Conservation (phyloP, 768 basidiomycete species). For the Pulveroboletus ravenelii region DNA sequence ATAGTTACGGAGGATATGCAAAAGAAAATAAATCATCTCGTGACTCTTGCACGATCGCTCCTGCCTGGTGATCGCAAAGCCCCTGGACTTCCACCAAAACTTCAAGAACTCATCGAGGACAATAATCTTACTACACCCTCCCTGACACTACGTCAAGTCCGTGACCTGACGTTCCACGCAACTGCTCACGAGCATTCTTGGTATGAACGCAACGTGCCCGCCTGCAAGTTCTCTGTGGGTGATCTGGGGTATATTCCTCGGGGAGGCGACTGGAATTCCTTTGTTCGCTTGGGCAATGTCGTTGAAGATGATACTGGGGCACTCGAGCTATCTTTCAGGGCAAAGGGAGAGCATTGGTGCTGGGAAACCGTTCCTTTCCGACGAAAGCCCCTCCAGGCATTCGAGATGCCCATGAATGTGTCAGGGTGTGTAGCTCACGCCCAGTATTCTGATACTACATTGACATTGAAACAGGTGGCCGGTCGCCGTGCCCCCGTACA, state of each 20-base stretch:
- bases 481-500: slow-evolving; percentile 35
- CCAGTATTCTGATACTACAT: background rate
- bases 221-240: slow-evolving; percentile 39
- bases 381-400: slow-evolving; percentile 32
- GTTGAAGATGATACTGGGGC: slow-evolving; percentile 26
- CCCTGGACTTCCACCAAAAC: slow-evolving; percentile 27
- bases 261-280: slow-evolving; percentile 34
- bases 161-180: slow-evolving; percentile 34
- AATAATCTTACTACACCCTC: slow-evolving; percentile 25
- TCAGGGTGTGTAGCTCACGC: slow-evolving; percentile 28
- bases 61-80: slow-evolving; percentile 34
- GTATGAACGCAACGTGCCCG: slow-evolving; percentile 37
- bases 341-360: slow-evolving; percentile 33
- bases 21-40: slow-evolving; percentile 38
- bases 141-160: slow-evolving; percentile 35
- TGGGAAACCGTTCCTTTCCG: slow-evolving; percentile 34
- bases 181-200: slow-evolving; percentile 37
- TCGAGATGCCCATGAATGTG: slow-evolving; percentile 28
- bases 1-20: slow-evolving; percentile 33
- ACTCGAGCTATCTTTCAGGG: slow-evolving; percentile 20
- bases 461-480: slow-evolving; percentile 36
- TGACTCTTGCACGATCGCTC: slow-evolving; percentile 36
- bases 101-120: slow-evolving; percentile 34
- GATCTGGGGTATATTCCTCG: slow-evolving; percentile 42
- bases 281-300: slow-evolving; percentile 38